Base-by-base conservation (phyloP, 2,329 filamentous ascomycete genomes). In the Cladosporium oxysporum region DNA sequence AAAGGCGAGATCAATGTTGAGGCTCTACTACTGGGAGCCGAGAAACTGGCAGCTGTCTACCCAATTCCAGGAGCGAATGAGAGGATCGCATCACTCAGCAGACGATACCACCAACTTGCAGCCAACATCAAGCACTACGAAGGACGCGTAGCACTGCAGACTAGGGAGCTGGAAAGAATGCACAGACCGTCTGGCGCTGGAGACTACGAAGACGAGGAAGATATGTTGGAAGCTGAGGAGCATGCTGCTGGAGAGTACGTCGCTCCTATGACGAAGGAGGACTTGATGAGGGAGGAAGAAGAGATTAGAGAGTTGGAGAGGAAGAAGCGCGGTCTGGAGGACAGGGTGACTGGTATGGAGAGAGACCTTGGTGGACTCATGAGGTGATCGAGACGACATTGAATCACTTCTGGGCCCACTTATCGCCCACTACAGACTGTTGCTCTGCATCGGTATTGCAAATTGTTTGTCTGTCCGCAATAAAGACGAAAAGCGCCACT, bases 21-120 rank as follows among this genome's bases (percentile, higher is more conserved):
- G 73, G 84, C 96, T 1, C 80, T 99, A 33, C 83, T 99, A 26
- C 84, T 87, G 62, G 93, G 94, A 0, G 94, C 93, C 0, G 93
- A 97, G 82, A 97, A 93, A 82, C 85, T 98, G 33, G 93, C 93
- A 71, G 86, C 86, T 53, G 93, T 97, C 31, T 98, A 97, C 75
- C 90, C 92, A 37, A 85, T 96, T 31, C 86, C 90, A 0, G 93
- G 93, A 5, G 92, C 91, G 5, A 78, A 85, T 18, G 92, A 96
- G 73, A 86, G 89, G 68, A 96, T 98, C 70, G 82, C 87, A 0
- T 83, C 84, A 49, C 83, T 97, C 74, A 85, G 93, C 67, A 85
- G 86, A 63, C 88, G 91, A 72, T 87, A 94, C 77, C 83, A 86
- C 47, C 85, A 91, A 72, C 85, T 95, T 66, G 84, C 84, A 35